A percentile compares a stretch with the other conserved stretches of the same genome.
Evolutionary conservation across 768 basidiomycete species (phyloP).

Genomic region (Mycena albidolilacea): DNA sequence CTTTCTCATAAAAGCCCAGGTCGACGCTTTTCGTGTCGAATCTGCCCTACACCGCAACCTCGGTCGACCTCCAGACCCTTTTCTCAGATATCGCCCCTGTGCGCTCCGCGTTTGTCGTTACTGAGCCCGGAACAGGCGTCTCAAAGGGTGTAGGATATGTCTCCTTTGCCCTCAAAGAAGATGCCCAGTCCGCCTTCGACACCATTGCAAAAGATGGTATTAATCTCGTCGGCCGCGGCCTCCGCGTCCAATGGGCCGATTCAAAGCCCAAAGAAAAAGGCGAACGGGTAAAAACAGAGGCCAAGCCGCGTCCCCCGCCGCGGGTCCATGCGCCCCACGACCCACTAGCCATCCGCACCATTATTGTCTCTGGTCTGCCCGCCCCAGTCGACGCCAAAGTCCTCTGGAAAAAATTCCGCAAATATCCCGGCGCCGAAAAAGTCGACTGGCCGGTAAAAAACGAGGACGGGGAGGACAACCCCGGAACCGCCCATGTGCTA

Average conservation of each 20-base stretch:
- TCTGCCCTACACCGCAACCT: conserved; percentile 91
- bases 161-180: conserved; percentile 90
- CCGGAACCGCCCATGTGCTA: conserved; percentile 78
- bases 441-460: conserved; percentile 77
- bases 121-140: conserved; percentile 77
- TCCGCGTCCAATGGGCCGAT: conserved; percentile 88
- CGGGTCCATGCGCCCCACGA: conserved; percentile 65
- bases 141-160: conserved; percentile 99
- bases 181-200: conserved; percentile 83
- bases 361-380: conserved; percentile 84
- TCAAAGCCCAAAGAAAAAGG: conserved; percentile 70
- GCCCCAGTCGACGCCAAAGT: conserved; percentile 71
- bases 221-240: conserved; percentile 72
- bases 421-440: conserved; percentile 82
- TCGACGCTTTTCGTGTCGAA: conserved; percentile 95
- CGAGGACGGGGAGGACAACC: conserved; percentile 62
- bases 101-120: conserved; percentile 93
- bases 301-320: conserved; percentile 55
- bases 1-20: conserved; percentile 50
- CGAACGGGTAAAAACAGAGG: conserved; percentile 52
- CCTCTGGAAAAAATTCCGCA: conserved; percentile 91
- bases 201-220: conserved; percentile 78
- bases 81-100: conserved; percentile 98
- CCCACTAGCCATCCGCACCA: conserved; percentile 87
- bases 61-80: conserved; percentile 90